Evolutionary conservation across 345 rosid species (phyloP).

Genomic region (Eucalyptus polybractea): DNA sequence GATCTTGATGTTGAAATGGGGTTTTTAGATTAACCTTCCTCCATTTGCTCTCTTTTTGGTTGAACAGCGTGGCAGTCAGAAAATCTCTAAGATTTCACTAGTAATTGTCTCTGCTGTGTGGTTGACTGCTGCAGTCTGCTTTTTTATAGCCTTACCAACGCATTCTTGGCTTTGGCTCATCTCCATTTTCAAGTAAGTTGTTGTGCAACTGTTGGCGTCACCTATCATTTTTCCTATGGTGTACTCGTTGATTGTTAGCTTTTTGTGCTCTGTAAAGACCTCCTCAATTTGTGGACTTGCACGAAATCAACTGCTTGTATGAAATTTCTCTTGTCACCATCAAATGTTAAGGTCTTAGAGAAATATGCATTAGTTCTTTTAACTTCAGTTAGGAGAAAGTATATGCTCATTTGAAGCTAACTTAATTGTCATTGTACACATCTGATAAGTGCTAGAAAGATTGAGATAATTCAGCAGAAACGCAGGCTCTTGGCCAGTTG

Average conservation of each 20-base stretch:
- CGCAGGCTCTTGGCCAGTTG: neutral
- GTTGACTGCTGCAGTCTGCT: slow-evolving; percentile 51
- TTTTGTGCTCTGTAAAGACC: neutral
- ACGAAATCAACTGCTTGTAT: neutral
- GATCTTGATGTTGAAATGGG: neutral
- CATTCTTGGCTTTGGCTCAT: slow-evolving; percentile 90
- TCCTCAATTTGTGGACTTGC: neutral
- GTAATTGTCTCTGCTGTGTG: slow-evolving; percentile 43
- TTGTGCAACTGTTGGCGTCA: neutral
- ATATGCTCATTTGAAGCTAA: neutral
- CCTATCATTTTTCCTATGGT: neutral
- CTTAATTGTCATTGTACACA: neutral
- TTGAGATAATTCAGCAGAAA: neutral
- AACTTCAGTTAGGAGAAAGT: neutral
- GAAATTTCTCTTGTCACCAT: neutral
- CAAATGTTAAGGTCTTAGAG: neutral
- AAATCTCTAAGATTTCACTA: slow-evolving; percentile 49
- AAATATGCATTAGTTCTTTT: neutral
- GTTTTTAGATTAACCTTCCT: neutral
- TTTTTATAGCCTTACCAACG: slow-evolving; percentile 61
- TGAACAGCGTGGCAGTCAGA: slow-evolving; percentile 77
- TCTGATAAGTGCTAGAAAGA: neutral
- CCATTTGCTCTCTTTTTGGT: neutral
- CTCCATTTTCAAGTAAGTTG: slow-evolving; percentile 63
- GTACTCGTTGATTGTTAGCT: neutral